Evolutionary conservation across 2,329 filamentous ascomycete genomes (phyloP).

Genomic region (Pestalotiopsis sp.): DNA sequence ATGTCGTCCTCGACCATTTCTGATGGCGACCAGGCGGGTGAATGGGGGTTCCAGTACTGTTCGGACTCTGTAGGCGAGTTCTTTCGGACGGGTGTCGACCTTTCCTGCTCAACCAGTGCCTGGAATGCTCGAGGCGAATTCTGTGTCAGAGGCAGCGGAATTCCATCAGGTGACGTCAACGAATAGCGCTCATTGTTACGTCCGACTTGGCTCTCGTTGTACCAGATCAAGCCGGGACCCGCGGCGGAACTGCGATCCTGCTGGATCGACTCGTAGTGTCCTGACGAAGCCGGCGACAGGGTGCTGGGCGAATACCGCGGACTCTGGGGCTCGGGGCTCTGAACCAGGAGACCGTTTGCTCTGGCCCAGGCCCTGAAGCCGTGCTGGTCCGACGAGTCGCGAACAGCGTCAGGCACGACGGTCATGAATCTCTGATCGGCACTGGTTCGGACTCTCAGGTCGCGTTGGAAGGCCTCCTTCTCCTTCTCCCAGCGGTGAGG

Average conservation of each 20-base stretch:
- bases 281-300: neutral
- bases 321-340: neutral
- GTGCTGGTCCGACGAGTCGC: neutral
- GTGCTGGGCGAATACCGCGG: neutral
- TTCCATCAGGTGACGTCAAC: neutral
- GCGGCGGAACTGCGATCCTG: neutral
- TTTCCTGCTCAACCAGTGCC: no score
- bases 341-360: neutral
- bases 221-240: neutral
- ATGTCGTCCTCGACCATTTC: no score
- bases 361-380: neutral
- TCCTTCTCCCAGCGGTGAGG: neutral
- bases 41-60: no score
- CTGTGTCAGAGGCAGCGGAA: no score
- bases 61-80: no score
- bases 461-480: neutral
- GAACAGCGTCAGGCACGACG: neutral
- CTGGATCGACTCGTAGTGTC: neutral
- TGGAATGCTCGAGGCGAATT: no score
- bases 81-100: no score
- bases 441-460: neutral
- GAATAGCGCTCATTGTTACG: neutral
- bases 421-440: neutral
- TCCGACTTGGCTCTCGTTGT: neutral
- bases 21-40: no score